A percentile compares a stretch with the other conserved stretches of the same genome.
These are phyloP conservation scores for Encephalitozoon intestinalis DNA, from an alignment of 371 early-diverging fungal species.

Conservation along the genomic window DNA sequence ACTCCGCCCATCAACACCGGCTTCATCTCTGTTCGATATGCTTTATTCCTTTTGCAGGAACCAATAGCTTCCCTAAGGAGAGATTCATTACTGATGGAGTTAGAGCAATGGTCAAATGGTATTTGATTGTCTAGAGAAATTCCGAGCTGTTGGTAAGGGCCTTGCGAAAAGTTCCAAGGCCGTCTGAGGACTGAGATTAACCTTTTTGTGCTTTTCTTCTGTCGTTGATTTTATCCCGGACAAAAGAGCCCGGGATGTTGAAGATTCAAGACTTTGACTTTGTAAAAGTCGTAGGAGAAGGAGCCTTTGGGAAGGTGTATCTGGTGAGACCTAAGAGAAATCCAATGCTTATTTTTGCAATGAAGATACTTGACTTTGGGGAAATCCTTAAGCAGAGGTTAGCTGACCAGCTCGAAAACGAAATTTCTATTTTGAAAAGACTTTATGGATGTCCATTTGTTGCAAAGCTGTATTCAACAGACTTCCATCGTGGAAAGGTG, in stretches of 20 bases:
- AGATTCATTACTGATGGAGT: not conserved
- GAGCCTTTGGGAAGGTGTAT: conserved; percentile 96
- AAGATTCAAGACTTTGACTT: conserved; percentile 83
- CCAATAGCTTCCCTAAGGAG: not conserved
- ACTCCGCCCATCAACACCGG: not conserved
- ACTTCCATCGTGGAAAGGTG: conserved; percentile 72
- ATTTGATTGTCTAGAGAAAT: not conserved
- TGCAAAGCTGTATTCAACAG: conserved; percentile 78
- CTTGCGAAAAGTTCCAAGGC: too few species aligned
- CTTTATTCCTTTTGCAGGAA: not conserved
- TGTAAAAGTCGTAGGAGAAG: conserved; percentile 95
- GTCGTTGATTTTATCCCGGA: not conserved
- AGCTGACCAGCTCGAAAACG: conserved; percentile 88
- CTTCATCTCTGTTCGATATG: not conserved
- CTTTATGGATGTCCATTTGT: conserved; percentile 80
- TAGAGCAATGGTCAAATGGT: not conserved
- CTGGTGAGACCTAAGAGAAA: conserved; percentile 69
- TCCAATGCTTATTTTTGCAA: conserved; percentile 65
- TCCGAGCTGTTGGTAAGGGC: too few species aligned
- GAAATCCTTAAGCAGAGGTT: conserved; percentile 85
- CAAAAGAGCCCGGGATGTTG: conserved; percentile 62
- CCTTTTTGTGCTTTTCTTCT: not conserved
- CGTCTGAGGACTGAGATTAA: not conserved
- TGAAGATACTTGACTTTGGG: conserved; percentile 84
- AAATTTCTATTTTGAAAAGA: conserved; percentile 77